A percentile compares a stretch with the other conserved stretches of the same genome.
Conservation (phyloP, 2,329 filamentous ascomycete species). For the Paecilomyces niveus region DNA sequence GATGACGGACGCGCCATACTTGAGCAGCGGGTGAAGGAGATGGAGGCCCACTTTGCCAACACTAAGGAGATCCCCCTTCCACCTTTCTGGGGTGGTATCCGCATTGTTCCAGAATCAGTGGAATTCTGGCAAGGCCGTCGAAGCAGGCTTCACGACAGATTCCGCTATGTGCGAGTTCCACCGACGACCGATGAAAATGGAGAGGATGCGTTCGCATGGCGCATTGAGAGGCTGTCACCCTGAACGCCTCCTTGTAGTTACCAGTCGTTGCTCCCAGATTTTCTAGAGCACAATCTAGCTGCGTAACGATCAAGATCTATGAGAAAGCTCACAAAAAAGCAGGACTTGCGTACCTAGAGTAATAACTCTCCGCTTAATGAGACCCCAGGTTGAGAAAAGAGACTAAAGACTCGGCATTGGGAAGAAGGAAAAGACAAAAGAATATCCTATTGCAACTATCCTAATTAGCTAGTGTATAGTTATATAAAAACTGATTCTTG, state of each 20-base stretch:
- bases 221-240: slow-evolving; percentile 33
- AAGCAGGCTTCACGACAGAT: slow-evolving; percentile 88
- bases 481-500: neutral
- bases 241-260: slow-evolving; percentile 9
- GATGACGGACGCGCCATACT: slow-evolving; percentile 67
- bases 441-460: neutral
- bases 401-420: neutral
- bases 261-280: neutral
- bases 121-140: slow-evolving; percentile 96
- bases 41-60: slow-evolving; percentile 67
- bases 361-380: neutral
- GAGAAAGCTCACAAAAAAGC: neutral
- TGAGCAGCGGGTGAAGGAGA: slow-evolving; percentile 68
- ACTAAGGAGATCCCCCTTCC: slow-evolving; percentile 79
- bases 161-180: slow-evolving; percentile 65
- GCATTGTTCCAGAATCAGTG: slow-evolving; percentile 74
- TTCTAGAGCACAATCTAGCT: neutral
- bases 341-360: no score
- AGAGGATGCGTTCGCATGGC: slow-evolving; percentile 38
- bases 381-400: neutral
- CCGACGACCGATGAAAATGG: slow-evolving; percentile 53
- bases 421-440: neutral
- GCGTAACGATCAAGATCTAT: neutral
- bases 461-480: neutral
- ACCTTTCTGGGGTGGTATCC: slow-evolving; percentile 87